Evolutionary conservation across 2,329 filamentous ascomycete genomes (phyloP).

Genomic region (Pseudonectria foliicola): DNA sequence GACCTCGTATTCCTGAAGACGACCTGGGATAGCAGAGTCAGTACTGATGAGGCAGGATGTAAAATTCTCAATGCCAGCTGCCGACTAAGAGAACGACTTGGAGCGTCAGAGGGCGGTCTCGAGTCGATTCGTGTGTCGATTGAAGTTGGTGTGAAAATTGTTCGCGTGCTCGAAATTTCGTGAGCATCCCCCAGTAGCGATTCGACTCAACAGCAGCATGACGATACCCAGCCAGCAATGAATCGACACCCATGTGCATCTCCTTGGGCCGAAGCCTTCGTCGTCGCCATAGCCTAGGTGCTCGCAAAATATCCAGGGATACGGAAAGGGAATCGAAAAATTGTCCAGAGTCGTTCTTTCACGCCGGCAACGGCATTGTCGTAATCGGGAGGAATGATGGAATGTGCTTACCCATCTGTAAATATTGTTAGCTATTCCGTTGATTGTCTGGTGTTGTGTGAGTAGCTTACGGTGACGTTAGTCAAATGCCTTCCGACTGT

Average conservation of each 20-base stretch:
- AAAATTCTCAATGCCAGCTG: slow-evolving; percentile 5
- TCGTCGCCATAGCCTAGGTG: too few species aligned
- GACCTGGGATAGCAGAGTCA: slow-evolving; percentile 56
- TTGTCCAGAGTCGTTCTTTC: slow-evolving; percentile 9
- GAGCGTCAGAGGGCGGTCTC: background rate
- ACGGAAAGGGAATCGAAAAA: slow-evolving; percentile 13
- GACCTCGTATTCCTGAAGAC: slow-evolving; percentile 99
- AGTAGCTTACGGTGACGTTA: slow-evolving; percentile 42
- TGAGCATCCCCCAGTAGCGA: too few species aligned
- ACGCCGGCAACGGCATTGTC: slow-evolving; percentile 19
- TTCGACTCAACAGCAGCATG: too few species aligned
- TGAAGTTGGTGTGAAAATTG: too few species aligned
- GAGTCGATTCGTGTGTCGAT: background rate
- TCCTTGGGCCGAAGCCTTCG: too few species aligned
- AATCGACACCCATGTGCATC: too few species aligned
- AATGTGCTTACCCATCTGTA: slow-evolving; percentile 54
- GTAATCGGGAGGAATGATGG: slow-evolving; percentile 12
- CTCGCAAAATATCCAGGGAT: too few species aligned
- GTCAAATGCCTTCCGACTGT: slow-evolving; percentile 37
- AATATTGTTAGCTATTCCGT: slow-evolving; percentile 30
- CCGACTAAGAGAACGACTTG: background rate
- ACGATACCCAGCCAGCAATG: too few species aligned
- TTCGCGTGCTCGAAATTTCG: too few species aligned
- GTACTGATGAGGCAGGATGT: slow-evolving; percentile 14
- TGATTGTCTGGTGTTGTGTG: slow-evolving; percentile 29